Percentiles rank a stretch among this genome's conserved stretches.
These are phyloP conservation scores for Yamadazyma endophytica DNA, from an alignment of 805 yeast genomes.

Conservation along the genomic window DNA sequence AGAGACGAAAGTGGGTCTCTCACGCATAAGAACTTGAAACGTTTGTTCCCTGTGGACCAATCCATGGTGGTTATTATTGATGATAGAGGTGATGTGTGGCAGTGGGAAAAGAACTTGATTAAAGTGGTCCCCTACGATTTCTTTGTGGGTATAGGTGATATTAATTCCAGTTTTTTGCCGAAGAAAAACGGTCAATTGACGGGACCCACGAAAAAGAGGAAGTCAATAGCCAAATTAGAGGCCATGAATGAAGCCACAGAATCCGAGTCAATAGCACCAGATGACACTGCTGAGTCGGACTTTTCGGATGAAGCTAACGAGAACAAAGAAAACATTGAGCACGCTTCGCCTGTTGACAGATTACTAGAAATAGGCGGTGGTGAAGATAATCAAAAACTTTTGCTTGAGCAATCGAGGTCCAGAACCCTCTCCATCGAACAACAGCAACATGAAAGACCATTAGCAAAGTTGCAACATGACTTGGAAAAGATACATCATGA, in stretches of 20 bases:
- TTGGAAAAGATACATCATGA: slow-evolving; percentile 48
- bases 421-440: slow-evolving; percentile 70
- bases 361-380: slow-evolving; percentile 48
- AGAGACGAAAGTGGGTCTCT: slow-evolving; percentile 93
- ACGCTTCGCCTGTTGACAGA: slow-evolving; percentile 42
- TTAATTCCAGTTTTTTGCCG: slow-evolving; percentile 88
- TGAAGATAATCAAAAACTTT: slow-evolving; percentile 43
- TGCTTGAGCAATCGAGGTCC: slow-evolving; percentile 56
- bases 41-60: slow-evolving; percentile 93
- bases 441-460: slow-evolving; percentile 77
- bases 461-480: slow-evolving; percentile 76
- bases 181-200: slow-evolving; percentile 55
- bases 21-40: slow-evolving; percentile 80
- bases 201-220: slow-evolving; percentile 63
- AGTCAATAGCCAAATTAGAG: slow-evolving; percentile 54
- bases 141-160: slow-evolving; percentile 96
- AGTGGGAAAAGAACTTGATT: slow-evolving; percentile 87
- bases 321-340: slow-evolving; percentile 3
- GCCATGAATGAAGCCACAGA: slow-evolving; percentile 22
- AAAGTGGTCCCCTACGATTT: slow-evolving; percentile 95
- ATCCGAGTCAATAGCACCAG: slow-evolving; percentile 6
- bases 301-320: slow-evolving; percentile 8
- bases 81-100: slow-evolving; percentile 99
- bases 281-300: slow-evolving; percentile 5
- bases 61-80: slow-evolving; percentile 95